phyloP scores from a whole-genome alignment of 106 monocot genomes.

The Dioscorea alata region DNA sequence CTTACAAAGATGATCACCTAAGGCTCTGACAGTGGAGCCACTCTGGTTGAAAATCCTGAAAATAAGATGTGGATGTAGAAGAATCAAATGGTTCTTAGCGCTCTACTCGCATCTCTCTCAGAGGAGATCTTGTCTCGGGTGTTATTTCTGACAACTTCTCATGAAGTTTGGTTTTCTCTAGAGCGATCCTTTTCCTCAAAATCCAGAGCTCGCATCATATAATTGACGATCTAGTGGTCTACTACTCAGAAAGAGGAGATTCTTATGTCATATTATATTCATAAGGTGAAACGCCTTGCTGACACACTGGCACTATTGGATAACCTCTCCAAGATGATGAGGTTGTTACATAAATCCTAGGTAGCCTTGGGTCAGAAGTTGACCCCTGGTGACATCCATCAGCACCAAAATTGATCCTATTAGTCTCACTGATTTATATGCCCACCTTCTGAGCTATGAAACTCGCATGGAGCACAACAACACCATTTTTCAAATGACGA shows the following conservation, averaged over 20 bases:
- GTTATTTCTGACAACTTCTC: neutral
- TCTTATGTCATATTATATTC: neutral
- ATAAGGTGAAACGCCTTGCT: neutral
- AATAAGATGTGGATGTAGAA: neutral
- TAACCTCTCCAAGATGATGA: neutral
- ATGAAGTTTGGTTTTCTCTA: neutral
- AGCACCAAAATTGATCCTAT: neutral
- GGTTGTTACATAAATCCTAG: neutral
- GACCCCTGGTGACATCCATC: neutral
- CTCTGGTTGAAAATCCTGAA: neutral
- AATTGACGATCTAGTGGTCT: neutral
- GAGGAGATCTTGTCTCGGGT: neutral
- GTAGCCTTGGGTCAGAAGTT: neutral
- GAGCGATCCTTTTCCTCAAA: neutral
- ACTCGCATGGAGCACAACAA: neutral
- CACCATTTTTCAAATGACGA: neutral
- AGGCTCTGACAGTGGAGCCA: neutral
- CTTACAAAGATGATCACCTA: neutral
- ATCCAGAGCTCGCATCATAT: neutral
- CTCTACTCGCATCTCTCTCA: neutral
- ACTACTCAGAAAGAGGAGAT: neutral
- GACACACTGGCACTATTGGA: neutral
- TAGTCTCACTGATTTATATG: neutral
- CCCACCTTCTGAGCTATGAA: neutral
- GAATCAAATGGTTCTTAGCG: neutral